Conservation (phyloP, 352 stramenopile species). For the Phytophthora tentaculata region DNA sequence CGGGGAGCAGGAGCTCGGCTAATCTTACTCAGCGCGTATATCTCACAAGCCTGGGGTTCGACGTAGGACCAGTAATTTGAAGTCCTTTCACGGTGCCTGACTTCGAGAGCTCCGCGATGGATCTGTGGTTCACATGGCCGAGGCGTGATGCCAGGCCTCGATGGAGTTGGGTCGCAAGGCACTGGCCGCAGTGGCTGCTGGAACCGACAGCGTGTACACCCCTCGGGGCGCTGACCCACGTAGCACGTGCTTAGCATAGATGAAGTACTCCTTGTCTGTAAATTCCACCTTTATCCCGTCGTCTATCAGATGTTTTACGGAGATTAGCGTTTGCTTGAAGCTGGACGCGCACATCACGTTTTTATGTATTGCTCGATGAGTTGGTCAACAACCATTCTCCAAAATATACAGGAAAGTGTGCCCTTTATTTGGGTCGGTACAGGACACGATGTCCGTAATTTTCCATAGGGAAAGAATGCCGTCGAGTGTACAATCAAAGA, state of each 20-base stretch:
- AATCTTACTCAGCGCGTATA: not conserved
- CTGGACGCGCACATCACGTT: not conserved
- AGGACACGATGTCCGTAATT: too few relatives aligned
- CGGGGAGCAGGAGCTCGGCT: too few relatives aligned
- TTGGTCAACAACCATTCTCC: not conserved
- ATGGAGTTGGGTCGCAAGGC: not conserved
- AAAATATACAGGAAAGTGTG: too few relatives aligned
- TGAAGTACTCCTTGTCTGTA: not conserved
- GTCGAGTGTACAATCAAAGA: too few relatives aligned
- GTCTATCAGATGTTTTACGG: not conserved
- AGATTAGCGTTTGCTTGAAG: not conserved
- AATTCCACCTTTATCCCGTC: not conserved
- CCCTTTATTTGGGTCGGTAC: too few relatives aligned
- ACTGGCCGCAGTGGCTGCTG: not conserved
- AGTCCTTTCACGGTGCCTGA: too few relatives aligned
- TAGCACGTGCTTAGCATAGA: not conserved
- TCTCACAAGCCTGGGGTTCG: not conserved
- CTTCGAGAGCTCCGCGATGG: not conserved
- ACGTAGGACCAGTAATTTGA: too few relatives aligned
- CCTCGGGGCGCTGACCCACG: not conserved
- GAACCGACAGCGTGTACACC: not conserved
- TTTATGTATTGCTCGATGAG: not conserved
- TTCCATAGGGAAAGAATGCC: too few relatives aligned
- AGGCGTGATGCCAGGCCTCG: not conserved
- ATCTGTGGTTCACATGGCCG: not conserved